Evolutionary conservation across 306 rosid species (phyloP).

Genomic region (Quercus aquifolioides): DNA sequence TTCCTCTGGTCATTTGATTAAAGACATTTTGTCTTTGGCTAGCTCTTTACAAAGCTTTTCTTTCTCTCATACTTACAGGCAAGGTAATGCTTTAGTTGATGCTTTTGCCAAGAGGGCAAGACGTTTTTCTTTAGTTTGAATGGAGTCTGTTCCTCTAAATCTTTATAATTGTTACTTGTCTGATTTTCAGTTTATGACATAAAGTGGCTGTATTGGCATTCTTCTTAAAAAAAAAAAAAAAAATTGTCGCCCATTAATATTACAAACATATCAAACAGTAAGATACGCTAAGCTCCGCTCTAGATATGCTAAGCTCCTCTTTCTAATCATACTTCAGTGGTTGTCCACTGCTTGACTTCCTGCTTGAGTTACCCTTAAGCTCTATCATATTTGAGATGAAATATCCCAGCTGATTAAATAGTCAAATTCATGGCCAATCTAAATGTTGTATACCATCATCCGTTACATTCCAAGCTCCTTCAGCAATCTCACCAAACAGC

Average conservation of each 20-base stretch:
- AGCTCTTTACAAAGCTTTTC: too few species aligned
- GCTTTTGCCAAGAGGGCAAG: too few species aligned
- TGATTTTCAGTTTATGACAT: too few species aligned
- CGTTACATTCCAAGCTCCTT: constrained; percentile 68
- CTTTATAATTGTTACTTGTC: too few species aligned
- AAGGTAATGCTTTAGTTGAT: too few species aligned
- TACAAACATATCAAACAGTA: not conserved
- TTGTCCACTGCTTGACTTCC: not conserved
- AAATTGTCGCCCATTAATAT: not conserved
- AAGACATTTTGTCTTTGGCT: too few species aligned
- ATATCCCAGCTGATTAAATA: constrained; percentile 6
- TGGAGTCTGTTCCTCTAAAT: too few species aligned
- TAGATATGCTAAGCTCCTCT: constrained; percentile 5
- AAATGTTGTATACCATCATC: constrained; percentile 43
- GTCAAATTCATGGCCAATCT: constrained; percentile 58
- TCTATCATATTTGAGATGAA: not conserved
- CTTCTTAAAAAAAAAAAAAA: too few species aligned
- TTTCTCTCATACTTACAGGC: too few species aligned
- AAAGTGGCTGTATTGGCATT: too few species aligned
- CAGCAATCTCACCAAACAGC: constrained; percentile 63
- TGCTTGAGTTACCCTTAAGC: not conserved
- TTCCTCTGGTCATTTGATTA: too few species aligned
- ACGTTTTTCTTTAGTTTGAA: too few species aligned
- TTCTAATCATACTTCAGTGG: not conserved
- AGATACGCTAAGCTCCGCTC: constrained; percentile 4